Conservation (phyloP, 805 yeast genomes). For the Ogataea ganodermae region DNA sequence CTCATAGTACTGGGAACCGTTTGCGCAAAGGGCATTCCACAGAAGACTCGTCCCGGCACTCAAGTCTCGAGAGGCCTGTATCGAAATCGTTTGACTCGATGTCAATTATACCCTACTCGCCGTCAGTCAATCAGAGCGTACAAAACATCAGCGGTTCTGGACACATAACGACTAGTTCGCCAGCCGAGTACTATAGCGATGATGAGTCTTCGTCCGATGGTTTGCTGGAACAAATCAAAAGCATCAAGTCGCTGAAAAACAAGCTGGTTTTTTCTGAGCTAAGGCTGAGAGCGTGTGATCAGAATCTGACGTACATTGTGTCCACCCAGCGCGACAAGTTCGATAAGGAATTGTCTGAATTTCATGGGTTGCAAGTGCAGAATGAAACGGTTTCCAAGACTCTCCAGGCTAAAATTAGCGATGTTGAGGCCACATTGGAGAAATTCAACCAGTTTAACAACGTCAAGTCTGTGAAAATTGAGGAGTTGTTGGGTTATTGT, state of each 20-base stretch:
- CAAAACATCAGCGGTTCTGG: not conserved
- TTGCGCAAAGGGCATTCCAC: not conserved
- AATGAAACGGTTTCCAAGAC: conserved; percentile 24
- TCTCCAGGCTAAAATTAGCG: conserved; percentile 22
- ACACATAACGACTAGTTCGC: not conserved
- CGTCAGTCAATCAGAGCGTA: conserved; percentile 1
- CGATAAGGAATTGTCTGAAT: conserved; percentile 29
- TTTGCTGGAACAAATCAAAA: conserved; percentile 17
- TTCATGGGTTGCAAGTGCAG: conserved; percentile 34
- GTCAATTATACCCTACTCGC: conserved; percentile 8
- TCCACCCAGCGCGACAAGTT: conserved; percentile 25
- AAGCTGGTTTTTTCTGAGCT: conserved; percentile 20
- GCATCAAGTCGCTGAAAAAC: conserved; percentile 16
- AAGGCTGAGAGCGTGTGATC: conserved; percentile 21
- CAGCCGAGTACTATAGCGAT: conserved; percentile 4
- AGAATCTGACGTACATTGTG: conserved; percentile 20
- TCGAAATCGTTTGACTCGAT: conserved; percentile 17
- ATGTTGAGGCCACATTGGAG: conserved; percentile 25
- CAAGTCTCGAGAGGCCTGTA: conserved; percentile 12
- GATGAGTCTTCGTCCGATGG: conserved; percentile 15
- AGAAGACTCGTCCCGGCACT: conserved; percentile 8
- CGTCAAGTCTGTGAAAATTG: conserved; percentile 47
- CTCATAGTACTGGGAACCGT: not conserved
- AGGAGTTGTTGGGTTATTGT: conserved; percentile 59
- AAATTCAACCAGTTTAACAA: conserved; percentile 24